A percentile compares a stretch with the other conserved stretches of the same genome.
phyloP scores from a whole-genome alignment of 2,329 filamentous ascomycete genomes.

The Fusarium odoratissimum region DNA sequence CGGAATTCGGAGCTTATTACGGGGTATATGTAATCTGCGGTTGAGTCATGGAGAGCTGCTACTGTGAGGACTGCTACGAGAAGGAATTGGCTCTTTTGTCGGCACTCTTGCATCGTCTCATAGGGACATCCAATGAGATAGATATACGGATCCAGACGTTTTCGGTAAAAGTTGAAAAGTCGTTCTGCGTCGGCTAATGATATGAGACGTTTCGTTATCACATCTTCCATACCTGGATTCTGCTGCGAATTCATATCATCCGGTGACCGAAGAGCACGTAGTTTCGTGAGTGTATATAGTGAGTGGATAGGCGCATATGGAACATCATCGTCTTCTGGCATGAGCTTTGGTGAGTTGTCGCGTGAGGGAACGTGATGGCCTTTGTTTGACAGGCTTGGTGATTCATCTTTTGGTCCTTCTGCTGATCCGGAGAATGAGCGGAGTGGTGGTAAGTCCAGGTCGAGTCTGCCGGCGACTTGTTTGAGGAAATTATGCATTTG shows the following conservation, averaged over 20 bases:
- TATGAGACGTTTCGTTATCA: conserved; percentile 54
- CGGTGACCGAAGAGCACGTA: conserved; percentile 48
- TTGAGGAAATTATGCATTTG: conserved; percentile 30
- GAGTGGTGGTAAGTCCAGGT: conserved; percentile 20
- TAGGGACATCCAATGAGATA: conserved; percentile 63
- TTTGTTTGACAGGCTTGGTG: conserved; percentile 8
- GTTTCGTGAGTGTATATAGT: conserved; percentile 49
- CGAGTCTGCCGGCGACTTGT: conserved; percentile 20
- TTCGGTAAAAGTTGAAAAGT: conserved; percentile 61
- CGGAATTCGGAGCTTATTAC: conserved; percentile 66
- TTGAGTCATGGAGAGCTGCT: conserved; percentile 66
- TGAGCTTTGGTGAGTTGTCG: conserved; percentile 31
- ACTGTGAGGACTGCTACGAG: conserved; percentile 67
- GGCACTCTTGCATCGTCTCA: conserved; percentile 59
- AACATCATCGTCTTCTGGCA: conserved; percentile 47
- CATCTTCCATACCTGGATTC: conserved; percentile 39
- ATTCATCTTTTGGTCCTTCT: conserved; percentile 17
- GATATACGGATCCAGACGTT: conserved; percentile 61
- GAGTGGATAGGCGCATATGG: conserved; percentile 52
- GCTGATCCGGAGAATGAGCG: conserved; percentile 3
- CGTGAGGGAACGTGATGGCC: conserved; percentile 29
- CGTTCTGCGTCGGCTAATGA: conserved; percentile 60
- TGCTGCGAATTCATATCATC: conserved; percentile 34
- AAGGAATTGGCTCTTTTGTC: conserved; percentile 65
- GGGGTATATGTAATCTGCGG: conserved; percentile 61